Conservation (phyloP, 2,329 filamentous ascomycete species). For the Acrocalymma vagum region DNA sequence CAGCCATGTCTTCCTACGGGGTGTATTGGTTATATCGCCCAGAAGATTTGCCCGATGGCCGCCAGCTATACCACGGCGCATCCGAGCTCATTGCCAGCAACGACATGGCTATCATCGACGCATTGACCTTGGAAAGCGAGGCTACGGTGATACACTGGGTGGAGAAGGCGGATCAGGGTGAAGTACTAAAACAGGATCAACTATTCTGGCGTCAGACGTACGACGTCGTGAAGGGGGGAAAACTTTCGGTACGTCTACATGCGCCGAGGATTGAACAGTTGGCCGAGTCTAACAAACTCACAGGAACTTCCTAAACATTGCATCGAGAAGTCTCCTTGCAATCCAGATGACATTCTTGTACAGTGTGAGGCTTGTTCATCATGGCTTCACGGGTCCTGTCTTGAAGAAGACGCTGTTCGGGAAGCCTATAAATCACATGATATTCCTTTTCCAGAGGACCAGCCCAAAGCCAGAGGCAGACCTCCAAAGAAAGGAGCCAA, state of each 20-base stretch:
- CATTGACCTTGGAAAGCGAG: slow-evolving; percentile 70
- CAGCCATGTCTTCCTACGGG: slow-evolving; percentile 78
- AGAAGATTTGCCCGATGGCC: slow-evolving; percentile 72
- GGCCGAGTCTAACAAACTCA: slow-evolving; percentile 2
- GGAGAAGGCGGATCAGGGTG: slow-evolving; percentile 67
- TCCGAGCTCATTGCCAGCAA: slow-evolving; percentile 77
- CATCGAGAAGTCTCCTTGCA: slow-evolving; percentile 48
- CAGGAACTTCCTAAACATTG: slow-evolving; percentile 49
- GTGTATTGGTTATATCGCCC: slow-evolving; percentile 82
- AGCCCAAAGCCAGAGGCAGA: slow-evolving; percentile 8
- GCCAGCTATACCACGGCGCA: slow-evolving; percentile 72
- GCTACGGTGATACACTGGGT: slow-evolving; percentile 73
- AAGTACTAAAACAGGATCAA: slow-evolving; percentile 32
- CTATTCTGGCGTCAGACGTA: slow-evolving; percentile 56
- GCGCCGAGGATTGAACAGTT: neutral
- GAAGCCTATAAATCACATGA: slow-evolving; percentile 12
- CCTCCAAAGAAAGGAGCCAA: slow-evolving; percentile 4
- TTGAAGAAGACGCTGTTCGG: slow-evolving; percentile 27
- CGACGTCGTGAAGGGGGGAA: slow-evolving; percentile 33
- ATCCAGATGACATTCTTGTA: slow-evolving; percentile 53
- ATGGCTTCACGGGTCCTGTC: slow-evolving; percentile 55
- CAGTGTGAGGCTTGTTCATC: slow-evolving; percentile 50
- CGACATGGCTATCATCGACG: slow-evolving; percentile 80
- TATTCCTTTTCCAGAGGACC: slow-evolving; percentile 2
- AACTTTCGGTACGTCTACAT: slow-evolving; percentile 43